Evolutionary conservation across 164 flowering plant genomes (phyloP), one percentile per base, ranked within the genome.

Genomic region (Tetracentron sinense): DNA sequence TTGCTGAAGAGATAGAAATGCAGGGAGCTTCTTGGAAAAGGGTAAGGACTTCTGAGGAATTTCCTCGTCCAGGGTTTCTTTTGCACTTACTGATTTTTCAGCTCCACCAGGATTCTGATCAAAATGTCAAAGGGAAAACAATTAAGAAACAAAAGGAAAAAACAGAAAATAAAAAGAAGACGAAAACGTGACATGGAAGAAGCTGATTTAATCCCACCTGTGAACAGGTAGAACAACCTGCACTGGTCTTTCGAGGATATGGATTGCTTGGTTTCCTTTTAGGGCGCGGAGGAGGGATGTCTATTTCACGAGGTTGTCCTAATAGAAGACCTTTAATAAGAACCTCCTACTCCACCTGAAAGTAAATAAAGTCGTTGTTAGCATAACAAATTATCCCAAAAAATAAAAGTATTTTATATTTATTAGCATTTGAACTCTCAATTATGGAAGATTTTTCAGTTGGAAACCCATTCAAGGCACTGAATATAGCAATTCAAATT

Each of bases 211-310:
- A 61, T 47, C 72, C 82, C 31, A 52, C 71, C 23, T 74, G 80
- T 23, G 65, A 67, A 42, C 54, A 29, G 48, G 65, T 64, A 25
- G 82, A 55, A 66, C 67, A 44, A 68, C 58, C 72, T 23, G 48
- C 30, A 58, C 77, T 64, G 8, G 78, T 79, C 76, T 93, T 93
- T 63, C 96, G 83, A 74, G 98, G 98, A 78, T 93, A 93, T 74
- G 98, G 98, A 80, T 81, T 85, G 75, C 74, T 85, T 56, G 97
- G 97, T 72, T 94, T 94, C 73, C 95, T 81, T 78, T 90, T 90
- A 54, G 97, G 98, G 56, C 98, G 95, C 42, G 98, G 98, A 72
- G 98, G 98, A 60, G 98, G 98, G 73, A 90, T 94, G 25, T 91
- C 86, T 63, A 94, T 89, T 69, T 89, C 90, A 61, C 76, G 70